Evolutionary conservation across 2,329 filamentous ascomycete genomes (phyloP).

Genomic region (Fusarium circinatum): DNA sequence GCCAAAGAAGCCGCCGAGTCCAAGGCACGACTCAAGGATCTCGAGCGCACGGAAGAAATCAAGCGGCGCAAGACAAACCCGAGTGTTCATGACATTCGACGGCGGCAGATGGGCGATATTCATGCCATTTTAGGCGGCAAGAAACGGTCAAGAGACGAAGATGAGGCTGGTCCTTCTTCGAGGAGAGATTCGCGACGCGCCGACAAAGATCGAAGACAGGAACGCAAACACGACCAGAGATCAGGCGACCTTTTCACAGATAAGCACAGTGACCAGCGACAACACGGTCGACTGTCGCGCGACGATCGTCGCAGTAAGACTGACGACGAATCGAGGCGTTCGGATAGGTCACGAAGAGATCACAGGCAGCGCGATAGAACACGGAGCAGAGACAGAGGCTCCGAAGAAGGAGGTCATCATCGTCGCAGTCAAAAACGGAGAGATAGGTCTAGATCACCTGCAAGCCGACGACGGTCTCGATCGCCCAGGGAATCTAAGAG

Average conservation of each 20-base stretch:
- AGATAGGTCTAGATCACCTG: constrained; percentile 43
- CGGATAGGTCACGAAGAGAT: constrained; percentile 25
- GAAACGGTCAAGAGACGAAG: constrained; percentile 46
- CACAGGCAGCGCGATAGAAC: constrained; percentile 34
- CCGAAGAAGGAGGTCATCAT: constrained; percentile 20
- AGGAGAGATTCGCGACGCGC: constrained; percentile 27
- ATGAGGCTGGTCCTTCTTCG: constrained; percentile 31
- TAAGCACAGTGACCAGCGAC: constrained; percentile 29
- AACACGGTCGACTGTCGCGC: constrained; percentile 42
- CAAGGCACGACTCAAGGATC: constrained; percentile 71
- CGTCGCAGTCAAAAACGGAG: constrained; percentile 31
- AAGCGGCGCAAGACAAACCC: constrained; percentile 58
- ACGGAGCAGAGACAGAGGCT: constrained; percentile 19
- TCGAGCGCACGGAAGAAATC: constrained; percentile 62
- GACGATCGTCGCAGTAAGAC: constrained; percentile 31
- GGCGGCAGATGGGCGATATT: constrained; percentile 69
- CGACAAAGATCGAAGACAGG: constrained; percentile 5
- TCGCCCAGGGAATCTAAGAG: constrained; percentile 47
- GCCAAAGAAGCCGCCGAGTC: constrained; percentile 87
- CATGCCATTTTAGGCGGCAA: constrained; percentile 65
- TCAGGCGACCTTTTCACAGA: constrained; percentile 37
- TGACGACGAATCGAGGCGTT: constrained; percentile 22
- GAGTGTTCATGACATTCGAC: constrained; percentile 62
- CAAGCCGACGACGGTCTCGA: constrained; percentile 43
- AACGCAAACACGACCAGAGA: constrained; percentile 5